These are phyloP conservation scores for Pseudovirgaria hyperparasitica DNA, from an alignment of 2,329 filamentous ascomycete species.

Conservation along the genomic window DNA sequence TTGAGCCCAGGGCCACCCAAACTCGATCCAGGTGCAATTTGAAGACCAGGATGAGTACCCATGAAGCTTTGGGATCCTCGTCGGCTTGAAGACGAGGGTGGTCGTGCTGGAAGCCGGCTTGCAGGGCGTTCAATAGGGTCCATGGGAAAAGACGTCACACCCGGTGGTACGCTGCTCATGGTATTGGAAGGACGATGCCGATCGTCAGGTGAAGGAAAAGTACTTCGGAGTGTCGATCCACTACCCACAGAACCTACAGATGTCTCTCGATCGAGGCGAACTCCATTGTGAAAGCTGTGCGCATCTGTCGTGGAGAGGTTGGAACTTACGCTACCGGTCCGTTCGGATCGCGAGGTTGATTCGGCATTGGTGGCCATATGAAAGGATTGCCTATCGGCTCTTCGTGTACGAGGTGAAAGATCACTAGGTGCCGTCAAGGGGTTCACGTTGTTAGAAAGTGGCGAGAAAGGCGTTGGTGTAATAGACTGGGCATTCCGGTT, in stretches of 20 bases:
- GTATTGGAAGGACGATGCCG: conserved; percentile 15
- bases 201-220: conserved; percentile 18
- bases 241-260: conserved; percentile 14
- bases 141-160: conserved; percentile 14
- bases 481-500: conserved; percentile 18
- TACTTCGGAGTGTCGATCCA: conserved; percentile 7
- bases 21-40: conserved; percentile 8
- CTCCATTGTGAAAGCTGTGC: conserved; percentile 7
- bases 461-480: conserved; percentile 21
- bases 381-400: conserved; percentile 12
- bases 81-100: conserved; percentile 21
- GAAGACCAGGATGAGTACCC: conserved; percentile 16
- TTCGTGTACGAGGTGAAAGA: conserved; percentile 4
- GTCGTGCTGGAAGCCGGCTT: conserved; percentile 21
- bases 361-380: conserved; percentile 20
- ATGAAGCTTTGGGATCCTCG: conserved; percentile 20
- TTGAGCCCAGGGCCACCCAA: conserved; percentile 18
- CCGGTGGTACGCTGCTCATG: conserved; percentile 15
- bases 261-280: conserved; percentile 13
- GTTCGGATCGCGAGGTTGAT: conserved; percentile 16
- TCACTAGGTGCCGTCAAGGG: too few relatives aligned
- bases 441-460: too few relatives aligned
- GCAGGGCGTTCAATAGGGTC: conserved; percentile 25
- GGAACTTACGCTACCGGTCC: conserved; percentile 10
- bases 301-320: conserved; percentile 11